Base-by-base conservation (phyloP, 768 basidiomycete genomes). In the Trametes villosa region DNA sequence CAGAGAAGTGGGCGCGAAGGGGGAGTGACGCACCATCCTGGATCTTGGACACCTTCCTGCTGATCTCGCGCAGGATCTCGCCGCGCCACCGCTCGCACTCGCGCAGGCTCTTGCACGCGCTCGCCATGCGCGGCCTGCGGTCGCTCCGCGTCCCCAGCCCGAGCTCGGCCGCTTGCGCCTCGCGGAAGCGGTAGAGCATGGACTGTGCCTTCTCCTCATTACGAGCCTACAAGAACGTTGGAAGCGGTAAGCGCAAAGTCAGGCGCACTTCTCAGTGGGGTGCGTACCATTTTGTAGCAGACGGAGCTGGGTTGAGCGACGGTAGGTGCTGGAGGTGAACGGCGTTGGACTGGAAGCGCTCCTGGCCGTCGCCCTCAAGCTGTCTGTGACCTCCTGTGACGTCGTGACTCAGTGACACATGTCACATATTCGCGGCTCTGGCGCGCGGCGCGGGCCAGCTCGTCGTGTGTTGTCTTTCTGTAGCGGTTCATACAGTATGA, bases 191-290 rank as follows among this genome's bases (percentile, higher is more conserved):
- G 72, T 94, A 93, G 30, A 94, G 81, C 91, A 93, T 94, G 18
- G 91, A 93, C 75, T 96, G 95, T 1, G 95, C 93, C 74, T 98
- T 99, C 76, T 98, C 96, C 74, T 95, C 92, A 89, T 98, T 98
- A 75, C 96, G 90, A 63, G 96, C 95, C 95, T 94, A 65, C n/a
- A n/a, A n/a, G 36, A 15, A 18, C 15, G 36, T 17, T 11, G 8
- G 36, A 4, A 18, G 36, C 18, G 36, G 13, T 38, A 4, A 38
- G 36, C 18, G 36, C 5, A 4, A 6, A 15, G 13, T 6, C 15
- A 4, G 36, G 15, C 18, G 15, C 13, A 6, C 13, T 38, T 7
- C 7, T 38, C n/a, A 18, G 13, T 3, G 36, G 13, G 4, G 36
- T 17, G 15, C 36, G 36, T 38, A 38, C 36, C 36, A 38, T 38